Base-by-base conservation (phyloP, 768 basidiomycete species). In the Collybiopsis luxurians region DNA sequence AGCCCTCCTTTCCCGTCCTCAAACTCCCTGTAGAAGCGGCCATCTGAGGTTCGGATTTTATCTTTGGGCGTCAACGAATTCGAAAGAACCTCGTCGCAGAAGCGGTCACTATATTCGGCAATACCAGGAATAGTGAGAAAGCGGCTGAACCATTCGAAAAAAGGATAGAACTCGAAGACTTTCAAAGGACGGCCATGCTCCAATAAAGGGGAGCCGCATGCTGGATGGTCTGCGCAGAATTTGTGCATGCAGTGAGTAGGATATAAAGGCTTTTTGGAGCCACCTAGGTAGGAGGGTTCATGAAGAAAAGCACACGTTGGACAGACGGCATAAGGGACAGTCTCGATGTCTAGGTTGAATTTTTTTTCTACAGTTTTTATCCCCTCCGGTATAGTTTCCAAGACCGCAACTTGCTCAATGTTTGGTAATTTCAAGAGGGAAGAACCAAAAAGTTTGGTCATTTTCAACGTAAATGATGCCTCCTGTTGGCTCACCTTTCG, bases 111-210 rank as follows among this genome's bases (percentile, higher is more conserved):
- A 27, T 40, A 50, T n/a, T 34, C 19, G n/a, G 24, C 39, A 17
- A 57, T 31, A 4, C 48, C 48, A 4, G 56, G 56, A 13, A 51
- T 28, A 12, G 56, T 24, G 19, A 57, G 19, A 27, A 57, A 57
- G 7, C 23, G 19, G 11, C 47, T 48, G 26, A 57, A 57, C 56
- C 56, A 57, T 3, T 57, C 56, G 7, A 57, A 40, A 17, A 57
- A 57, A 9, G 56, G 38, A 40, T 50, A 50, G 27, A 51, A 57
- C 7, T 57, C 34, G 28, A 51, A 57, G 11, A 36, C 24, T 26
- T 57, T 57, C 11, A 39, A 15, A 12, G 56, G 56, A 12, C 51
- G 50, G 4, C 48, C 48, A 31, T 38, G 10, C 7, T 21, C 10
- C 34, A 57, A 17, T 5, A 57, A n/a, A 3, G 36, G 30, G n/a